These are phyloP conservation scores for Neofusicoccum sp. DNA, from an alignment of 2,329 filamentous ascomycete species.

Conservation along the genomic window DNA sequence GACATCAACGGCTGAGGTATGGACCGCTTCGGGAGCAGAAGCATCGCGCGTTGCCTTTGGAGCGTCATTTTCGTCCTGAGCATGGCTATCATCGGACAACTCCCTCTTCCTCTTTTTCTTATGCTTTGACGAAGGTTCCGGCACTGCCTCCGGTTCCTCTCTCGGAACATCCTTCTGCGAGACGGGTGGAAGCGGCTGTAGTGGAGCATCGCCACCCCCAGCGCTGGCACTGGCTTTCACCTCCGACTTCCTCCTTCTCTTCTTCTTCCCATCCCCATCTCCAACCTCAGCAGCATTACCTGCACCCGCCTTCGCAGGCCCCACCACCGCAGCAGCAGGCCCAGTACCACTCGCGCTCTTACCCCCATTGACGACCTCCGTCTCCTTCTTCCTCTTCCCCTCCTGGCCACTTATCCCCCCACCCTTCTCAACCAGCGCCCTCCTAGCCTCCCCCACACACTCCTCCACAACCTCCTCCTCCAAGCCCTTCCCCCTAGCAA, in stretches of 20 bases:
- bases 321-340: background rate
- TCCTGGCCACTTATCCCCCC: background rate
- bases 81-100: background rate
- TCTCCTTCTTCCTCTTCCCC: background rate
- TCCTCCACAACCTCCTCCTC: background rate
- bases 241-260: background rate
- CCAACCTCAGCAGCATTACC: background rate
- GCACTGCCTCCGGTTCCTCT: background rate
- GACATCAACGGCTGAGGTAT: background rate
- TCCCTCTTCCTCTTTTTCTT: slow-evolving; percentile 12
- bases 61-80: background rate
- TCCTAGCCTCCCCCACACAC: background rate
- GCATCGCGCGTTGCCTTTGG: background rate
- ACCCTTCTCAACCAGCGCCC: background rate
- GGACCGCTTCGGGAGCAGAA: background rate
- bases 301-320: background rate
- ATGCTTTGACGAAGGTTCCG: background rate
- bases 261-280: background rate
- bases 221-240: background rate
- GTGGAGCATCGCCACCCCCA: background rate
- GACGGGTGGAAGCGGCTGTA: background rate
- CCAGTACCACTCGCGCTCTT: background rate
- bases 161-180: background rate
- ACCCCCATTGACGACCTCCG: background rate
- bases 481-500: background rate